Base-by-base conservation (phyloP, 441 rosid genomes). In the Arabidopsis lyrata region DNA sequence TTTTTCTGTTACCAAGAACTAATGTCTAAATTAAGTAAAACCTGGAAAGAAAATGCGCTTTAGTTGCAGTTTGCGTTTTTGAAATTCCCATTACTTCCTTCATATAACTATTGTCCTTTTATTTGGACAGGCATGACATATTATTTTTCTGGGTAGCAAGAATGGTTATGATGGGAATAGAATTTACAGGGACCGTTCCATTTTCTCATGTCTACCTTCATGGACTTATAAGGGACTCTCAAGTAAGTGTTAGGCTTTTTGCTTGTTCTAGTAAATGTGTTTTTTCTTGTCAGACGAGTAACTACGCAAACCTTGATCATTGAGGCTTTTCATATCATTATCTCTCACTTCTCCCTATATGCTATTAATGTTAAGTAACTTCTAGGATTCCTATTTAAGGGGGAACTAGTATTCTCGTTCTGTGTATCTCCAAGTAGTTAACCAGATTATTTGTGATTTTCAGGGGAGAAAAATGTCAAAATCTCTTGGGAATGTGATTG, bases 141-240 rank as follows among this genome's bases (percentile, higher is more conserved):
- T 79, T 95, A 77, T 95, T 95, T 91, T 95, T 95, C 74, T 95
- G 99, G 99, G 99, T 92, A 53, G 99, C 99, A 77, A 90, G 99
- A 82, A 95, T 95, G 99, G 83, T 92, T 66, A 95, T 95, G 97
- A 95, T 95, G 99, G 99, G 99, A 76, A 84, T 95, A 71, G 99
- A 95, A 81, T 89, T 95, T 80, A 95, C 99, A 24, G 97, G 99
- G 73, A 89, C 83, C 18, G 94, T 87, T 78, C 99, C 99, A 49
- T 95, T 95, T 82, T 83, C 88, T 49, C 82, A 88, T 83, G 87
- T 95, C 68, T 90, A 90, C 80, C 97, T 95, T 71, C 99, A 95
- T 62, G 99, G 99, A 55, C 94, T 95, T 69, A 95, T 95, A 70
- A 90, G 96, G 53, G 99, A 95, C 73, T 85, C 97, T 56, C 86